Base-by-base conservation (phyloP, 768 basidiomycete species). In the Floccularia luteovirens region DNA sequence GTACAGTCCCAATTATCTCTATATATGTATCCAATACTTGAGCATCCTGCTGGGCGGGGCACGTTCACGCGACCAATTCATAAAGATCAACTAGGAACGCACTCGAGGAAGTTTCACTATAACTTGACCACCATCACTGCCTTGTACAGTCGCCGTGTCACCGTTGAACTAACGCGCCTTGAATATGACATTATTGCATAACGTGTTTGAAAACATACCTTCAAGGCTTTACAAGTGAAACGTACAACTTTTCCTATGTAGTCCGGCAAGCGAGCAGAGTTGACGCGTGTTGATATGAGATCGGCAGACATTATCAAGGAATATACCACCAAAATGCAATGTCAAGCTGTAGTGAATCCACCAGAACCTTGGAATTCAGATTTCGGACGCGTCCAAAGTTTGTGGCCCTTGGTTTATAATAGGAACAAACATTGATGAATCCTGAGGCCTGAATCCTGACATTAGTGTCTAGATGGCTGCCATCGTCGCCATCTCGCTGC, bases 61-160 rank as follows among this genome's bases (percentile, higher is more conserved):
- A 39, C 13, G 14, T 10, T 12, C 21, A 5, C 17, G 14, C 27
- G 42, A 13, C 4, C 24, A 20, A 14, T 7, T 11, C 16, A 33
- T 6, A 7, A 30, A 36, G 24, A 33, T 31, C 33, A 24, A 24
- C 11, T 31, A 17, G 19, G 44, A 21, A 41, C 62, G 50, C 35
- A 78, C 79, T 42, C 55, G 46, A 3, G 48, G 45, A n/a, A 75
- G 49, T 11, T 52, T 50, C 14, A 82, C 58, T 17, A 58, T 61
- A 5, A 83, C 75, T 52, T 87, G 63, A 0, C 75, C 79, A 1
- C 77, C 81, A 50, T 90, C 88, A 31, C 70, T 68, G 1, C 84
- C 74, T 44, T 79, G 69, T 10, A 89, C 79, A 2, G 74, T 68
- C 10, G 76, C 70, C 2, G 56, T 55, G 11, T 69, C 69, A 13